Evolutionary conservation across 2,329 filamentous ascomycete species (phyloP).

Genomic region (Colletotrichum falcatum): DNA sequence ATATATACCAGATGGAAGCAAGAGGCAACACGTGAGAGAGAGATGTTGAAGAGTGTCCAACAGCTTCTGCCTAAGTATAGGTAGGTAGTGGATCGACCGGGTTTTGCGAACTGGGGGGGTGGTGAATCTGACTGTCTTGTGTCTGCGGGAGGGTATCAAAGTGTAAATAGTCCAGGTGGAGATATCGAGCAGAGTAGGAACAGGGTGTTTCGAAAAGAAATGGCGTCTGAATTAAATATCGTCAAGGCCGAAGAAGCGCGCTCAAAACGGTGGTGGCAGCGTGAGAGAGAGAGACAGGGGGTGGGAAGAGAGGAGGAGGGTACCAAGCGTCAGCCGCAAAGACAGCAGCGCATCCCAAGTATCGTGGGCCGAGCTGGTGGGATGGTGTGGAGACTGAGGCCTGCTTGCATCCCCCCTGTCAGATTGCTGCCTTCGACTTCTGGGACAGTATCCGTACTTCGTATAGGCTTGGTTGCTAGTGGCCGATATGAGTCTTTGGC

Average conservation of each 20-base stretch:
- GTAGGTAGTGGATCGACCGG: slow-evolving; percentile 17
- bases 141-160: slow-evolving; percentile 17
- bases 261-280: slow-evolving; percentile 4
- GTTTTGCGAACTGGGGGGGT: slow-evolving; percentile 1
- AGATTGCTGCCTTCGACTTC: slow-evolving; percentile 30
- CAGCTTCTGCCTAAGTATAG: slow-evolving; percentile 31
- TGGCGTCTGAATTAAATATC: slow-evolving; percentile 38
- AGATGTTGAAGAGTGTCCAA: slow-evolving; percentile 2
- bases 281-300: not conserved
- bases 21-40: not conserved
- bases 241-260: slow-evolving; percentile 18
- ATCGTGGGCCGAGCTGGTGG: slow-evolving; percentile 3
- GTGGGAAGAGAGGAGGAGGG: not conserved
- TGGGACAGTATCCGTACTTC: not conserved
- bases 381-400: slow-evolving; percentile 36
- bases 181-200: slow-evolving; percentile 18
- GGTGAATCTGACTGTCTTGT: not conserved
- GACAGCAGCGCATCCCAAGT: slow-evolving; percentile 20
- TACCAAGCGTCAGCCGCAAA: slow-evolving; percentile 23
- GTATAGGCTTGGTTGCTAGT: not conserved
- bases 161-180: slow-evolving; percentile 37
- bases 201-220: slow-evolving; percentile 10
- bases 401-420: slow-evolving; percentile 28
- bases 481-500: slow-evolving; percentile 34
- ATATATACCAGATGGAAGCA: slow-evolving; percentile 31